A percentile compares a stretch with the other conserved stretches of the same genome.
phyloP scores from a whole-genome alignment of 2,329 filamentous ascomycete species.

The Trichoderma sp. region DNA sequence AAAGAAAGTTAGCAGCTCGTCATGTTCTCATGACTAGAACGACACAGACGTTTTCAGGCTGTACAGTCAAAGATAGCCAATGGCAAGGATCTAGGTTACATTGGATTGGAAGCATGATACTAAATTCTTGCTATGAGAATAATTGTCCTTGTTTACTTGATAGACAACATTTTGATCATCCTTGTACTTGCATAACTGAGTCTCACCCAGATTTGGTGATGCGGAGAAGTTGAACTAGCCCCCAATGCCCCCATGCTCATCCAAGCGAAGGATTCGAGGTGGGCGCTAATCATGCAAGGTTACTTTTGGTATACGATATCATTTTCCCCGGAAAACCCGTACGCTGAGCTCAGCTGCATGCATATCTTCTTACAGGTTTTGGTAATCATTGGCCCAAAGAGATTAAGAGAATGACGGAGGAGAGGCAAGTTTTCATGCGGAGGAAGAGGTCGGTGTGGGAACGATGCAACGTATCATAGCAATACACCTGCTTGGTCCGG shows the following conservation, averaged over 20 bases:
- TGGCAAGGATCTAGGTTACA: not conserved
- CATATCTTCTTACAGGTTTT: not conserved
- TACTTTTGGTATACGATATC: not conserved
- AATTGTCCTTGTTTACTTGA: not conserved
- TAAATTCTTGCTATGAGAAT: not conserved
- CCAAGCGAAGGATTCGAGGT: not conserved
- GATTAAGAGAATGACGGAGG: not conserved
- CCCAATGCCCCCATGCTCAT: not conserved
- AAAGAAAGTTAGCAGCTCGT: not conserved
- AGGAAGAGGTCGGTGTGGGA: not conserved
- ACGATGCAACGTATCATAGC: not conserved
- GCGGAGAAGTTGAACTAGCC: not conserved
- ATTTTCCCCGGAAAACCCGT: not conserved
- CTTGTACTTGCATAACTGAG: too few species aligned
- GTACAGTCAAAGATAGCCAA: not conserved
- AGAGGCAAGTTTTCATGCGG: not conserved
- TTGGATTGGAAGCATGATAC: not conserved
- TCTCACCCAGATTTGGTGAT: not conserved
- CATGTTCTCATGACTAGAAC: not conserved
- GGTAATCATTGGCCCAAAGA: not conserved
- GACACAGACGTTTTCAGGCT: not conserved
- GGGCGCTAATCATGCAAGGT: not conserved
- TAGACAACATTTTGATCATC: not conserved
- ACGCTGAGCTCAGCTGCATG: not conserved
- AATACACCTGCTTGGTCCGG: not conserved